These are phyloP conservation scores for Arxiozyma slooffiae DNA, from an alignment of 1,139 yeast genomes.

Conservation along the genomic window DNA sequence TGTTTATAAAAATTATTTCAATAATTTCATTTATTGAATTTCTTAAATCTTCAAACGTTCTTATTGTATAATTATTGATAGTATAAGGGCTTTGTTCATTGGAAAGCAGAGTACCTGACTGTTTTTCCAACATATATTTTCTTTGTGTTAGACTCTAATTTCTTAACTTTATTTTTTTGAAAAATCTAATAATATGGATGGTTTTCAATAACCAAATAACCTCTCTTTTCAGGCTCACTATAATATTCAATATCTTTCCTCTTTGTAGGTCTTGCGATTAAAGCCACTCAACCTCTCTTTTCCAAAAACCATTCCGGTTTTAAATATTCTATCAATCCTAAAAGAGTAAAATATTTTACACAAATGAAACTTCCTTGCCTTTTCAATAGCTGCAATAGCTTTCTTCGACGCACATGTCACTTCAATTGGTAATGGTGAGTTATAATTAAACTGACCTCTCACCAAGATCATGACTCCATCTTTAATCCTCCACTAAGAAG, in stretches of 20 bases:
- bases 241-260: constrained; percentile 75
- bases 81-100: not conserved
- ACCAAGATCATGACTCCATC: constrained; percentile 81
- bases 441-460: constrained; percentile 48
- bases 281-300: constrained; percentile 70
- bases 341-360: constrained; percentile 57
- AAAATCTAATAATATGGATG: constrained; percentile 28
- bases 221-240: constrained; percentile 61
- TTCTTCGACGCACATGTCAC: constrained; percentile 70
- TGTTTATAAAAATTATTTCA: not conserved
- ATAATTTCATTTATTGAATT: not conserved
- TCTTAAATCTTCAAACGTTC: constrained; percentile 6
- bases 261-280: constrained; percentile 77
- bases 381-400: constrained; percentile 68
- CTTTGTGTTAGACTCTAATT: constrained; percentile 18
- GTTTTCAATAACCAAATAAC: constrained; percentile 47
- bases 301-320: constrained; percentile 60
- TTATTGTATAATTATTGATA: constrained; percentile 3
- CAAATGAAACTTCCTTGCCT: constrained; percentile 60
- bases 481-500: constrained; percentile 59
- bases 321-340: constrained; percentile 65
- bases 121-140: constrained; percentile 22
- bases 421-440: constrained; percentile 59
- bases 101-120: constrained; percentile 14
- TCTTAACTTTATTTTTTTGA: constrained; percentile 19